A percentile compares a stretch with the other conserved stretches of the same genome.
These are phyloP conservation scores for Lasiosphaeria miniovina DNA, from an alignment of 495 filamentous ascomycete species.

Conservation along the genomic window DNA sequence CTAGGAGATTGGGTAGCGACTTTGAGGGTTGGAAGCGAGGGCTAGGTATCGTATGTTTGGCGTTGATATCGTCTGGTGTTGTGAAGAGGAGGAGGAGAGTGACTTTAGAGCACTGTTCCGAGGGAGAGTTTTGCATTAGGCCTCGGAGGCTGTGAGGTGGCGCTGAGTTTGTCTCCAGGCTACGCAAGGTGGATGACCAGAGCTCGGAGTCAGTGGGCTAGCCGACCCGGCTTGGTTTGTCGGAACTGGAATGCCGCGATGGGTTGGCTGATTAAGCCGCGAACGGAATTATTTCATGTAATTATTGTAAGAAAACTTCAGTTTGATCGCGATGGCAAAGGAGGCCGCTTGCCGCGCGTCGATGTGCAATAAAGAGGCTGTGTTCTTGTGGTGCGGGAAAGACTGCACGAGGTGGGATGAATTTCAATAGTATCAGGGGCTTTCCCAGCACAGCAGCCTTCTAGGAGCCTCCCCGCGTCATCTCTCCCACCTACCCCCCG, in stretches of 20 bases:
- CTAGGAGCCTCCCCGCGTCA: constrained; percentile 1
- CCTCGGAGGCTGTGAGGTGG: too few relatives aligned
- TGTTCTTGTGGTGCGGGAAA: background rate
- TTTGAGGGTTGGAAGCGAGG: constrained; percentile 5
- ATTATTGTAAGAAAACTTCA: too few relatives aligned
- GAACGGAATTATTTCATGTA: too few relatives aligned
- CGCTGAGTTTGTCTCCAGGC: too few relatives aligned
- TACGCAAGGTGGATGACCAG: too few relatives aligned
- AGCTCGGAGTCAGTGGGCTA: too few relatives aligned
- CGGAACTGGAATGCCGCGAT: too few relatives aligned
- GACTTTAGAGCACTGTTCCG: too few relatives aligned
- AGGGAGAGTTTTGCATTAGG: too few relatives aligned
- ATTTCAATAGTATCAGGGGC: background rate
- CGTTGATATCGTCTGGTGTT: background rate
- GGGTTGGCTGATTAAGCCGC: too few relatives aligned
- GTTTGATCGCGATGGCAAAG: background rate
- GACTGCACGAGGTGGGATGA: background rate
- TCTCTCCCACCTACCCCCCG: background rate
- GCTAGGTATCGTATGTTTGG: background rate
- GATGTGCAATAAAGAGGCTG: constrained; percentile 1
- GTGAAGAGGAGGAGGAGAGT: too few relatives aligned
- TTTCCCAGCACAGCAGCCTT: background rate
- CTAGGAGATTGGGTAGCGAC: constrained; percentile 4
- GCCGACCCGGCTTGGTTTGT: too few relatives aligned
- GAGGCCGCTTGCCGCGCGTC: constrained; percentile 7